Evolutionary conservation across 1,139 yeast genomes (phyloP), one percentile per base, ranked within the genome.

Genomic region (Casaregolazyma lundiana): DNA sequence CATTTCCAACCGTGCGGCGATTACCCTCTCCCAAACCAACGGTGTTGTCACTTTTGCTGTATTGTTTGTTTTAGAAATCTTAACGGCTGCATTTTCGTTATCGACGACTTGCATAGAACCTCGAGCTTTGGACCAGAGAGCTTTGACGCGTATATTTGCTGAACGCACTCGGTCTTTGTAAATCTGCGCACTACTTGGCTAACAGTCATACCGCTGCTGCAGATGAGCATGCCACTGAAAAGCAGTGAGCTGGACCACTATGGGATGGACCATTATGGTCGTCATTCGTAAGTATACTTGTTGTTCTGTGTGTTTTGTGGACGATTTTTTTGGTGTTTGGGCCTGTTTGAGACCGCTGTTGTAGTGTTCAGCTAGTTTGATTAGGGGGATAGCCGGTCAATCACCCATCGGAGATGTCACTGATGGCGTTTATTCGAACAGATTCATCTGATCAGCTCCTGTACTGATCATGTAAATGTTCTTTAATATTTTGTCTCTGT

Each of bases 221-320:
- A 38, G 36, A 59, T 58, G 61, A 59, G 62, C 50, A 48, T 58
- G 34, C 63, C 63, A 17, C 56, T 54, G 48, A 59, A 59, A 45
- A 54, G 56, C 41, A 50, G 61, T 15, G 63, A 59, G 47, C 58
- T 53, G 35, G 63, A 60, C 49, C 54, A 55, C 45, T 53, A 53
- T 41, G 54, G 53, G 11, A 36, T 36, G 17, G 40, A 39, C 35
- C 45, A 42, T 34, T 42, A 35, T 35, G 45, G 45, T 26, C 34
- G 34, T 26, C 24, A 42, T 19, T 19, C 35, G 45, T 42, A 36
- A 42, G 45, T 42, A 42, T 29, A 13, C 8, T 4, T 15, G 19
- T 9, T 24, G 9, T 24, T 24, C 11, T 24, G 30, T 4, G 11
- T 6, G 32, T 7, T 26, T 26, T 26, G 15, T 26, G 2, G 32